These are phyloP conservation scores for Phylloporus scabripes DNA, from an alignment of 768 basidiomycete genomes.

Conservation along the genomic window DNA sequence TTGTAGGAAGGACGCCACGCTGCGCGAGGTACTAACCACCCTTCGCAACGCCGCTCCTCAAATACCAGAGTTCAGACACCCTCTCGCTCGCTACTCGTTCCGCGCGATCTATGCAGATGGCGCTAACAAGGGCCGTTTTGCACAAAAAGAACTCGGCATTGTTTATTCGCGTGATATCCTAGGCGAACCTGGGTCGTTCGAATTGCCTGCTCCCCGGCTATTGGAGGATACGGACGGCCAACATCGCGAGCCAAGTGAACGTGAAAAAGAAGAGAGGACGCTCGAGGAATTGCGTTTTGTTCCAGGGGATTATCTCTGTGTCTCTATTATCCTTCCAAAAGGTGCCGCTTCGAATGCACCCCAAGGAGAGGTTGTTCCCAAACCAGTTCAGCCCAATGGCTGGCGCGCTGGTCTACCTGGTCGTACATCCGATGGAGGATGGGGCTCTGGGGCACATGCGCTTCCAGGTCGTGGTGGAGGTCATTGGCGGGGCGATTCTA, in stretches of 20 bases:
- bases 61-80: constrained; percentile 69
- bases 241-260: constrained; percentile 32
- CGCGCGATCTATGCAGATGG: constrained; percentile 74
- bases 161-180: constrained; percentile 83
- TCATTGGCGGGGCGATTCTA: constrained; percentile 72
- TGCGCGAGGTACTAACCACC: constrained; percentile 72
- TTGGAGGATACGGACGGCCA: constrained; percentile 44
- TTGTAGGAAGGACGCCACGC: constrained; percentile 73
- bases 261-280: constrained; percentile 60
- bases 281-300: constrained; percentile 76
- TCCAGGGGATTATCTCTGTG: constrained; percentile 73
- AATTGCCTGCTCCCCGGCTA: constrained; percentile 53
- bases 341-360: constrained; percentile 39
- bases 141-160: constrained; percentile 73
- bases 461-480: constrained; percentile 52
- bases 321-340: constrained; percentile 74
- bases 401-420: constrained; percentile 33
- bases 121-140: constrained; percentile 62
- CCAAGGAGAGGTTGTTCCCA: constrained; percentile 42
- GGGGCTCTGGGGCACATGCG: constrained; percentile 38
- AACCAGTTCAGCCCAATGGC: constrained; percentile 32
- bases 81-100: constrained; percentile 78
- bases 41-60: constrained; percentile 67
- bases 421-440: constrained; percentile 43
- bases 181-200: constrained; percentile 66